Evolutionary conservation across 2,329 filamentous ascomycete genomes (phyloP).

Genomic region (Clarireedia monteithiana): DNA sequence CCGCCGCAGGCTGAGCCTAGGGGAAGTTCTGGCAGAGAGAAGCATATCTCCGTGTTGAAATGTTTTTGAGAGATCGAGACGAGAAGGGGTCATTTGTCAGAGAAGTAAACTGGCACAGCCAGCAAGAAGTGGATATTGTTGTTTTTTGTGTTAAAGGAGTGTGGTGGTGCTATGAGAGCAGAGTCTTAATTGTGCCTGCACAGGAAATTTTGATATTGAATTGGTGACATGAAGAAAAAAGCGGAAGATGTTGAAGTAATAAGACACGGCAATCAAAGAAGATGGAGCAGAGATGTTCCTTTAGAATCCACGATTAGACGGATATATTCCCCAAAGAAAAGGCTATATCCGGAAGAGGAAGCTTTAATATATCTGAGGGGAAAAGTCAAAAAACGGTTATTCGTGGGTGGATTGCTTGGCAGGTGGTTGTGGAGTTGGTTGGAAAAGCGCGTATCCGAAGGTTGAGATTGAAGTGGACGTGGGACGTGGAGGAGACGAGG

Average conservation of each 20-base stretch:
- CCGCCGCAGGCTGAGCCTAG: constrained; percentile 51
- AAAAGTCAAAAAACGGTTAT: background rate
- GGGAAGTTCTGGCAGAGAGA: constrained; percentile 31
- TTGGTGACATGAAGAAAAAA: constrained; percentile 4
- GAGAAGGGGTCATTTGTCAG: constrained; percentile 20
- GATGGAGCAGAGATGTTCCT: background rate
- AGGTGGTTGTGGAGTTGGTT: background rate
- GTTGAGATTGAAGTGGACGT: background rate
- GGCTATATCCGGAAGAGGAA: background rate
- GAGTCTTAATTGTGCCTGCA: constrained; percentile 21
- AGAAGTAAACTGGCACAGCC: constrained; percentile 25
- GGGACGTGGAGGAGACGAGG: background rate
- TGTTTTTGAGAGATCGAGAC: constrained; percentile 29
- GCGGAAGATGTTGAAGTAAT: background rate
- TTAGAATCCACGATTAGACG: too few relatives aligned
- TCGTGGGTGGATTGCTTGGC: too few relatives aligned
- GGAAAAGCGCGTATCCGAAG: background rate
- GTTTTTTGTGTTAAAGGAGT: constrained; percentile 18
- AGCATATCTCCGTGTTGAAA: constrained; percentile 32
- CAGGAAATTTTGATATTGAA: constrained; percentile 7
- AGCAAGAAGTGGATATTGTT: constrained; percentile 15
- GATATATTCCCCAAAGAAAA: constrained; percentile 1
- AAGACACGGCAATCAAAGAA: background rate
- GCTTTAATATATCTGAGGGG: constrained; percentile 4
- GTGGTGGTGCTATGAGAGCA: constrained; percentile 6